Evolutionary conservation across 805 yeast species (phyloP).

Genomic region (Limtongia smithiae): DNA sequence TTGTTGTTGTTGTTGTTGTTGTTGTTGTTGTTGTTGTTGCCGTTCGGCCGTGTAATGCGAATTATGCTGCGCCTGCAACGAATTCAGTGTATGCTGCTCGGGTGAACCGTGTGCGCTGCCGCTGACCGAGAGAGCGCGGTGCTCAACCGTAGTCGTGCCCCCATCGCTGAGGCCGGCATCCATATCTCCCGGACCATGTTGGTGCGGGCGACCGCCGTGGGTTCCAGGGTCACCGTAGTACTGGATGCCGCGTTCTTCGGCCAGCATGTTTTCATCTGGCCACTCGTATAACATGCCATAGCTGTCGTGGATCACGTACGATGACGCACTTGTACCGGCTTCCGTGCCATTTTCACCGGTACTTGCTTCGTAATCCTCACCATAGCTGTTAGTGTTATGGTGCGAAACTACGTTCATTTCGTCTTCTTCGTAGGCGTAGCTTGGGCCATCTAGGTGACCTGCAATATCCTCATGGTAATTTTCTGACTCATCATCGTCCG

Average conservation of each 20-base stretch:
- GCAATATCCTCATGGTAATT: constrained; percentile 16
- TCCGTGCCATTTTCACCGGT: background rate
- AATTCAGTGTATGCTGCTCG: constrained; percentile 10
- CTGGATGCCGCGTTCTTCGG: no score
- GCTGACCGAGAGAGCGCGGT: constrained; percentile 15
- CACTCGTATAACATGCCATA: no score
- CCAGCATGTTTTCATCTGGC: no score
- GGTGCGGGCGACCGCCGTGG: no score
- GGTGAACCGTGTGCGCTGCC: constrained; percentile 25
- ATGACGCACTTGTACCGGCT: background rate
- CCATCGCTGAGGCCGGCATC: no score
- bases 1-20: constrained; percentile 4
- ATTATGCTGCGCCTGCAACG: background rate
- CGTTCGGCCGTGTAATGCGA: background rate
- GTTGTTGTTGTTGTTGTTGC: constrained; percentile 1
- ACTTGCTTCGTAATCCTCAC: background rate
- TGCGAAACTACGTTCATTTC: constrained; percentile 5
- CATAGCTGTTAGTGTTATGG: background rate
- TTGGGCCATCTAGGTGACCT: no score
- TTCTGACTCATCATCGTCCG: constrained; percentile 17
- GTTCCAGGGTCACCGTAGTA: no score
- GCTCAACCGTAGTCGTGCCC: background rate
- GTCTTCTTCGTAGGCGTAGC: no score
- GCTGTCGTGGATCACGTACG: background rate
- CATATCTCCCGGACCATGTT: no score